Evolutionary conservation across 2,329 filamentous ascomycete species (phyloP), one percentile per base, ranked within the genome.

Genomic region (Pseudocercospora cruenta): DNA sequence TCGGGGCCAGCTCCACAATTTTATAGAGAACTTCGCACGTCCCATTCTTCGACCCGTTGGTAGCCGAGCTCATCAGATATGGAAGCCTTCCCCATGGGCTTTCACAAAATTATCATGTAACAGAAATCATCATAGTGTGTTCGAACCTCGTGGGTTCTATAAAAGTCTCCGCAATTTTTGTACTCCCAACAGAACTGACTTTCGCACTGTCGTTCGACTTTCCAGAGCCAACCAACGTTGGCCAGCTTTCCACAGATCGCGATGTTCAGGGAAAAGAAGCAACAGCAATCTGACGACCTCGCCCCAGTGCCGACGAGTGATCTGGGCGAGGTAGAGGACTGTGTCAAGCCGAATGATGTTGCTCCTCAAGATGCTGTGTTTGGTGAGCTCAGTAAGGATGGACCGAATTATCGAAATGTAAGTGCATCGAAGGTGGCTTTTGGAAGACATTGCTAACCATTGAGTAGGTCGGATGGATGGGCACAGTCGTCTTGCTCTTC

Each of bases 401-500:
- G 68, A 6, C 67, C 70, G 9, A 66, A 70, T 24, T 72, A 71
- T 57, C 68, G 66, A 43, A 65, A 69, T 55, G 78, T 82, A 19
- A 45, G 63, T 53, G 16, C n/a, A n/a, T n/a, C n/a, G n/a, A n/a
- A n/a, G n/a, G n/a, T n/a, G n/a, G n/a, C n/a, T n/a, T n/a, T n/a
- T n/a, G n/a, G n/a, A n/a, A n/a, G n/a, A n/a, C n/a, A n/a, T n/a
- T n/a, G n/a, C n/a, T n/a, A n/a, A n/a, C n/a, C n/a, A n/a, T n/a
- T n/a, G n/a, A 36, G 12, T 43, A 67, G 65, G 66, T 68, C 39
- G 80, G 80, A 49, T 83, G 80, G 81, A 62, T 80, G 0, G 81
- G 80, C 21, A 81, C 81, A 12, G 72, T 75, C 0, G 79, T 76
- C 16, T 73, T 82, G 16, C 82, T 82, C 79, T 78, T 81, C 72